These are phyloP conservation scores for Carnegiea gigantea DNA, from an alignment of 179 eudicot genomes.

Conservation along the genomic window DNA sequence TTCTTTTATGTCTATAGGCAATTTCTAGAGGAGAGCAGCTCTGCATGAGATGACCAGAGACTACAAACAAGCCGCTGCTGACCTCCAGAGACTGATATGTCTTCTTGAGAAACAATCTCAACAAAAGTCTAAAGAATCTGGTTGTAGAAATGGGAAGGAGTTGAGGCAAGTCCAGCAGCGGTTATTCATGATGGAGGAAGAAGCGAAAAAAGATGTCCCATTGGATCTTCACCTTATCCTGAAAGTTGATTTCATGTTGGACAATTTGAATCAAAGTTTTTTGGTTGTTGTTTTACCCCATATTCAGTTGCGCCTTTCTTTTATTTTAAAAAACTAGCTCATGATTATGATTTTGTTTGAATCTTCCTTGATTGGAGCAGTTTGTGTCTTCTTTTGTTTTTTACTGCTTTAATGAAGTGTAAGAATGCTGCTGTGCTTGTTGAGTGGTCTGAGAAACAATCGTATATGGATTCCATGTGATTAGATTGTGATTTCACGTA, in stretches of 20 bases:
- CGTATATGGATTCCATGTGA: neutral
- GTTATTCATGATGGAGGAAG: constrained; percentile 61
- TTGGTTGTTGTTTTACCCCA: neutral
- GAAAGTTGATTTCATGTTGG: constrained; percentile 43
- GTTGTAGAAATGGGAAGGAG: constrained; percentile 56
- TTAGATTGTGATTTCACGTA: neutral
- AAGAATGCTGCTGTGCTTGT: neutral
- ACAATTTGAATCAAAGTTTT: neutral
- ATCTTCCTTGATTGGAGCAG: neutral
- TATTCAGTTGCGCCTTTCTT: neutral
- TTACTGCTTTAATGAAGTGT: neutral
- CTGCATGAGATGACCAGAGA: constrained; percentile 89
- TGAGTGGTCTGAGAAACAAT: neutral
- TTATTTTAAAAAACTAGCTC: neutral
- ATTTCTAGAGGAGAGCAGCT: constrained; percentile 89
- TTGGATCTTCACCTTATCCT: constrained; percentile 71
- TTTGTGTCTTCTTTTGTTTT: neutral
- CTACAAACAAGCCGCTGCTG: constrained; percentile 71
- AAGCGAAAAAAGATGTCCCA: constrained; percentile 58
- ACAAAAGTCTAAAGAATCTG: constrained; percentile 48
- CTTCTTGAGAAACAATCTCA: constrained; percentile 60
- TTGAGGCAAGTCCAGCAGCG: constrained; percentile 60
- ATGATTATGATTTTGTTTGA: neutral
- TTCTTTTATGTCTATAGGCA: constrained; percentile 51
- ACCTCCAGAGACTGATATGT: constrained; percentile 58